Conservation (phyloP, 257 asterid genomes). For the Ajuga chamaepitys region DNA sequence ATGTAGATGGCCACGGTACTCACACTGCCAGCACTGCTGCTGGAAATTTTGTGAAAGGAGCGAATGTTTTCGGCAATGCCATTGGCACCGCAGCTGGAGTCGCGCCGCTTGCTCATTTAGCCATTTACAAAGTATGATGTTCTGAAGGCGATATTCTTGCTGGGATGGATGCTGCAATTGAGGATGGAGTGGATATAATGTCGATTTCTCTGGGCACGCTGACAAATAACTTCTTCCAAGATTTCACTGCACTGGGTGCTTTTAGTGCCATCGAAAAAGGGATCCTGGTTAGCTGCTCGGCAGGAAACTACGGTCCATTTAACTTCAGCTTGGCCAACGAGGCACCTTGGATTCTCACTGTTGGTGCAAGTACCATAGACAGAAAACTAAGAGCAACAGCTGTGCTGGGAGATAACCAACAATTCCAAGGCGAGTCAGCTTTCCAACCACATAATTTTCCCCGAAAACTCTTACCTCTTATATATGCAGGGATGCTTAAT, state of each 20-base stretch:
- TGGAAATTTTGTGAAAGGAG: slow-evolving; percentile 32
- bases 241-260: slow-evolving; percentile 15
- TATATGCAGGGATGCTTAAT: slow-evolving; percentile 7
- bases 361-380: slow-evolving; percentile 29
- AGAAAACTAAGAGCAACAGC: slow-evolving; percentile 16
- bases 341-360: slow-evolving; percentile 33
- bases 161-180: slow-evolving; percentile 38
- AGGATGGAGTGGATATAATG: slow-evolving; percentile 38
- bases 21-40: slow-evolving; percentile 56
- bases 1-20: slow-evolving; percentile 31
- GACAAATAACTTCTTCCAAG: not conserved
- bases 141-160: slow-evolving; percentile 23
- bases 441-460: not conserved
- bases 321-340: not conserved
- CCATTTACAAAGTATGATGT: slow-evolving; percentile 37
- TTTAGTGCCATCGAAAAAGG: slow-evolving; percentile 23
- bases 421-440: slow-evolving; percentile 6
- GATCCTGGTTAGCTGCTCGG: slow-evolving; percentile 21
- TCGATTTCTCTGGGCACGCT: slow-evolving; percentile 14
- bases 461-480: not conserved
- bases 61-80: slow-evolving; percentile 33
- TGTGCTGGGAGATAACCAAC: slow-evolving; percentile 4
- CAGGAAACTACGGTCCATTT: slow-evolving; percentile 19
- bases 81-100: slow-evolving; percentile 45
- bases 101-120: slow-evolving; percentile 47